Base-by-base conservation (phyloP, 2,329 filamentous ascomycete species). In the Trichoderma lentiforme region DNA sequence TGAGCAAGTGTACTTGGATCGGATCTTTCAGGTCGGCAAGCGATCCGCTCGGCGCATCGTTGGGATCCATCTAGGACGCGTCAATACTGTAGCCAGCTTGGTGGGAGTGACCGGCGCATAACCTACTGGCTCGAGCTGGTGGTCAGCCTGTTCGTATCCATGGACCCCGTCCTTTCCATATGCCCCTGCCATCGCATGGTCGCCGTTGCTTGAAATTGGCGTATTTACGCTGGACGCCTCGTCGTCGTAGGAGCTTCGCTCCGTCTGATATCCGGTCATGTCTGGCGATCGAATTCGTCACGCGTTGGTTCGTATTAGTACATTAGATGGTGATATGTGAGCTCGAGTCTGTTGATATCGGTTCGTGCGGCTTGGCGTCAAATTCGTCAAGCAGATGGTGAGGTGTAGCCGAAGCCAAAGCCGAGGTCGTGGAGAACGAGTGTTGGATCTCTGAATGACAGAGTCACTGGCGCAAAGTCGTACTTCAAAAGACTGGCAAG, bases 1-100 rank as follows among this genome's bases (percentile, higher is more conserved):
- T 95, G 72, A 99, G 88, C 61, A 99, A 85, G 80, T 98, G 97
- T 80, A 97, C 91, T 76, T 94, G 92, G 58, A 99, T 92, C 73
- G 86, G 88, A 80, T 93, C 92, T 74, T 89, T 88, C 68, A 91
- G 84, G 76, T 92, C 88, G 75, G 91, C 85, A 12, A 87, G 83
- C 4, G 82, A 82, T 24, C 88, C 89, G 76, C 85, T 90, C 74
- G 88, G 87, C 12, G 85, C 84, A 66, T 85, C 84, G 34, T 83
- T 81, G 47, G 82, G 74, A 76, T 87, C 89, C 79, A 85, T 80
- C 88, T 89, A 74, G 30, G 70, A 39, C 47, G 73, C 30, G 65
- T 75, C 66, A 79, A 58, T 63, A 51, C 24, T 30, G 47, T 9
- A 18, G 51, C 6, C 30, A 43, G 61, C 24, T 32, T 47, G 24